Evolutionary conservation across 306 rosid genomes (phyloP), one percentile per base, ranked within the genome.

Genomic region (Lathyrus aphaca): DNA sequence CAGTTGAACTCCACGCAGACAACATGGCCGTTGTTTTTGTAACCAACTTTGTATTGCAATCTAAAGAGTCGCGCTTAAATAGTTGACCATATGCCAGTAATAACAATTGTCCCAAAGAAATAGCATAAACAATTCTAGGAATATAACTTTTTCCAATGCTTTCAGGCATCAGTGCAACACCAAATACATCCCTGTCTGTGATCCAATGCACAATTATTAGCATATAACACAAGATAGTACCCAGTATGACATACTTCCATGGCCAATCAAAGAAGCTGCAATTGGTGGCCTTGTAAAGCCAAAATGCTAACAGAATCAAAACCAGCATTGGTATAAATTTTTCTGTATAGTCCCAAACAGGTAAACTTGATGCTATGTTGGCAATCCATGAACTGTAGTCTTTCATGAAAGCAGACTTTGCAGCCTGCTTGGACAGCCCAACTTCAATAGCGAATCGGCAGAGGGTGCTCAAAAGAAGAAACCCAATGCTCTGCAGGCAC

Each of bases 361-460:
- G 86, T 75, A 91, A 63, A 60, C 69, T 75, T 11, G 79, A 77
- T 68, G 80, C 68, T 46, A 84, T 74, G 76, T 74, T 83, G 68
- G 81, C 83, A 69, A 90, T 77, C 97, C 92, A 87, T 29, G 89
- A 88, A 79, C 86, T 79, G 80, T 77, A 69, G 54, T 71, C 85
- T 64, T 79, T 87, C 86, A 86, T 73, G 80, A 81, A 80, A 44
- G 89, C 95, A 62, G 93, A 88, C 44, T 90, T 85, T 29, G 90
- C 89, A 71, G 96, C 88, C 81, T 93, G 97, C 90, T 93, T 93
- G 48, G 91, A 77, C 71, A 82, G 72, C 66, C 98, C 98, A 82
- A 88, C 80, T 78, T 94, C 97, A 76, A 91, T 87, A 16, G 88
- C 63, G 79, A 87, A 88, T 82, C 97, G 89, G 82, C 86, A 86